These are phyloP conservation scores for Triangularia verruculosa DNA, from an alignment of 2,329 filamentous ascomycete genomes.

Conservation along the genomic window DNA sequence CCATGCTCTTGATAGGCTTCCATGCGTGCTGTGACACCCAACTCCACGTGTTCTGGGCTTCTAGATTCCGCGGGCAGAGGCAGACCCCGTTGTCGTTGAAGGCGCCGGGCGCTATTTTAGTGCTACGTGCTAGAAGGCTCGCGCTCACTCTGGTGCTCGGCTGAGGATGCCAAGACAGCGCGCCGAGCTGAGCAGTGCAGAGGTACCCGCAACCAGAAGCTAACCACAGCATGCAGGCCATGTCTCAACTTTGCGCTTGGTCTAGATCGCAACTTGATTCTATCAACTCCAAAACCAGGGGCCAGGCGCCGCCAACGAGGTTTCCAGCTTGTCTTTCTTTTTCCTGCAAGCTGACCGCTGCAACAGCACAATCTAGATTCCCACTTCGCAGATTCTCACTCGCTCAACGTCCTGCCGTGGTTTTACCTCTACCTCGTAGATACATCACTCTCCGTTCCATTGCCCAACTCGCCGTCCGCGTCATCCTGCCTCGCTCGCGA, in stretches of 20 bases:
- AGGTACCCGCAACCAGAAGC: constrained; percentile 5
- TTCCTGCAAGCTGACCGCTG: neutral
- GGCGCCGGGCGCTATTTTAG: constrained; percentile 10
- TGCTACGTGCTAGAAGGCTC: neutral
- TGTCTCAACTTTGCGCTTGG: constrained; percentile 5
- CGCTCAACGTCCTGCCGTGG: neutral
- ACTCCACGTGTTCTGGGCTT: constrained; percentile 9
- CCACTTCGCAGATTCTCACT: neutral
- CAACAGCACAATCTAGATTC: neutral
- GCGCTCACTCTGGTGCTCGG: constrained; percentile 1
- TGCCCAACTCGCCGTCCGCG: constrained; percentile 1
- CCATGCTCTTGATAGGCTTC: neutral
- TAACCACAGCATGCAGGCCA: constrained; percentile 4
- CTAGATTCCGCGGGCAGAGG: neutral
- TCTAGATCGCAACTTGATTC: constrained; percentile 6
- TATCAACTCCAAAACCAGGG: constrained; percentile 1
- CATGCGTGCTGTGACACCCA: neutral
- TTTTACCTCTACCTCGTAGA: neutral
- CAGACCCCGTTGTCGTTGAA: constrained; percentile 3
- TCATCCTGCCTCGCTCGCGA: constrained; percentile 1
- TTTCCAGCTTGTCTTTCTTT: constrained; percentile 6
- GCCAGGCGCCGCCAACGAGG: constrained; percentile 5
- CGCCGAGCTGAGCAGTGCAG: neutral
- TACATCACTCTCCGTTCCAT: neutral
- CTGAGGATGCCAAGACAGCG: neutral